phyloP scores from a whole-genome alignment of 2,329 filamentous ascomycete genomes.

The Aspergillus thermomutatus region DNA sequence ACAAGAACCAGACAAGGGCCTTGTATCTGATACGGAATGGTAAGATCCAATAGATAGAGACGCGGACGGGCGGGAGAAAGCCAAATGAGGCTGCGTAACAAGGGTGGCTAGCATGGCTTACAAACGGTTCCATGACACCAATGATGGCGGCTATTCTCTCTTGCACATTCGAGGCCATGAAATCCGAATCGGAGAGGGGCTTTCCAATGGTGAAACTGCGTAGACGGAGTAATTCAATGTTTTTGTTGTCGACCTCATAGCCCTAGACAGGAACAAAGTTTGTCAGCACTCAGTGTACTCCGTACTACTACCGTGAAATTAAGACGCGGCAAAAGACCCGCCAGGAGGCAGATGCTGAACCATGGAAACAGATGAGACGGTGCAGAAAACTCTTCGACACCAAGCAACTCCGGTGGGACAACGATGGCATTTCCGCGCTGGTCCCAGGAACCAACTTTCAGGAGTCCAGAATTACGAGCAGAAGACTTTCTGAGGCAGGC shows the following conservation, averaged over 20 bases:
- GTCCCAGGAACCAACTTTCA: constrained; percentile 1
- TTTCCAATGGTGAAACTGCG: constrained; percentile 72
- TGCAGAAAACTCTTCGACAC: constrained; percentile 23
- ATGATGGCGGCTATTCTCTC: constrained; percentile 64
- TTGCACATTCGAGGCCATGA: constrained; percentile 61
- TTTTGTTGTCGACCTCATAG: constrained; percentile 68
- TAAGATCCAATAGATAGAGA: constrained; percentile 24
- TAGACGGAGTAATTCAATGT: constrained; percentile 78
- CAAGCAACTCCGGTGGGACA: constrained; percentile 14
- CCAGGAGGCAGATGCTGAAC: constrained; percentile 28
- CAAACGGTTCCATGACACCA: constrained; percentile 70
- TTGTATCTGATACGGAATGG: constrained; percentile 14
- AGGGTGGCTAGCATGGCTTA: constrained; percentile 50
- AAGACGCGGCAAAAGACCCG: constrained; percentile 11
- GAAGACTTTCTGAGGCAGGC: constrained; percentile 6
- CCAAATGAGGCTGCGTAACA: constrained; percentile 21
- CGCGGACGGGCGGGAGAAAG: constrained; percentile 17
- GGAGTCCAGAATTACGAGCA: constrained; percentile 3
- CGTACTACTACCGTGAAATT: constrained; percentile 10
- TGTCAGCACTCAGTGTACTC: constrained; percentile 17
- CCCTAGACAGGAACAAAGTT: constrained; percentile 52
- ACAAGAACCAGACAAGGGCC: constrained; percentile 9
- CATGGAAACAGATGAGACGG: constrained; percentile 39
- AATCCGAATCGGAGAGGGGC: constrained; percentile 62
- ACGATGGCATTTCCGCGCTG: constrained; percentile 12